Conservation (phyloP, 2,329 filamentous ascomycete genomes). For the Penicillium decumbens region DNA sequence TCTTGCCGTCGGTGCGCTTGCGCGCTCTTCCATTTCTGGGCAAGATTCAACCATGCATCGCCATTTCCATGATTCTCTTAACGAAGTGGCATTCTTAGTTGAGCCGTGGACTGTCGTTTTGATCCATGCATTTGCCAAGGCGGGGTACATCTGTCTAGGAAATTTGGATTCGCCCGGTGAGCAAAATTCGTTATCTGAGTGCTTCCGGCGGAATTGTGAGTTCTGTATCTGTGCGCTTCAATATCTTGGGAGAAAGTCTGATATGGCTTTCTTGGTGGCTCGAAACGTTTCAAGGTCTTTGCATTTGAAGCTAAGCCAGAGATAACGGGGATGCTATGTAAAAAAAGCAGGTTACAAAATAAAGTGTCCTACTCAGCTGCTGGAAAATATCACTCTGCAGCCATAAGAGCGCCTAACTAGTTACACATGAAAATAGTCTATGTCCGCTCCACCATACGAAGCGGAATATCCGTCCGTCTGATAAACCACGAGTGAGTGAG, state of each 20-base stretch:
- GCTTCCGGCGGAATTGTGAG: constrained; percentile 33
- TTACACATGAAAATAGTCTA: too few relatives aligned
- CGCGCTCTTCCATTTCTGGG: constrained; percentile 44
- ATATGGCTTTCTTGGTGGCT: constrained; percentile 46
- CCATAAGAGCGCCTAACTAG: too few relatives aligned
- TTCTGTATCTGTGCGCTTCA: constrained; percentile 52
- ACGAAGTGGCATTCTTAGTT: constrained; percentile 53
- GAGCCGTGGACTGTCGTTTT: constrained; percentile 58
- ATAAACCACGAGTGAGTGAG: too few relatives aligned
- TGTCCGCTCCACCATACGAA: too few relatives aligned
- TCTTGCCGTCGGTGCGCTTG: constrained; percentile 47
- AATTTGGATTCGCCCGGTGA: constrained; percentile 1
- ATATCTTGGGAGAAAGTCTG: constrained; percentile 54
- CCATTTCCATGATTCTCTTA: constrained; percentile 52
- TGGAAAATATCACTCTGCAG: too few relatives aligned
- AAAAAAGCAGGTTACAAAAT: too few relatives aligned
- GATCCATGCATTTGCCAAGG: constrained; percentile 51
- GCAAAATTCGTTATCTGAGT: constrained; percentile 2
- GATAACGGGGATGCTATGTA: too few relatives aligned
- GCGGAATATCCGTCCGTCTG: too few relatives aligned
- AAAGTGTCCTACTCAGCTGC: too few relatives aligned
- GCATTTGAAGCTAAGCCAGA: background rate
- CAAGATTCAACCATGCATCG: constrained; percentile 5
- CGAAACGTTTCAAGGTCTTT: constrained; percentile 36
- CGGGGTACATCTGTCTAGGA: constrained; percentile 42